Conservation (phyloP, 768 basidiomycete genomes). For the Rhizopogon vesiculosus region DNA sequence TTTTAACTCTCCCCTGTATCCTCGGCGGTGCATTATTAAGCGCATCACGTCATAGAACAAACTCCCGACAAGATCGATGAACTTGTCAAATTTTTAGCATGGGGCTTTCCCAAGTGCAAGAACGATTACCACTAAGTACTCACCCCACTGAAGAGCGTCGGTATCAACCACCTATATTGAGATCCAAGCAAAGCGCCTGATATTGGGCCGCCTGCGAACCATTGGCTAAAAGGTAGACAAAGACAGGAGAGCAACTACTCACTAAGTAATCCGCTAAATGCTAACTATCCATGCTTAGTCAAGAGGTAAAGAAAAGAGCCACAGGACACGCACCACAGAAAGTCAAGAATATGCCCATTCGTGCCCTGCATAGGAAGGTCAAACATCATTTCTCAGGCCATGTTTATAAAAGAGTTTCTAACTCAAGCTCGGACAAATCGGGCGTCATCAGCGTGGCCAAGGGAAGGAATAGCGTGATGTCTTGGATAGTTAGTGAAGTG, state of each 20-base stretch:
- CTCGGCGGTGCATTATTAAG: not conserved
- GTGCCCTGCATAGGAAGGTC: slow-evolving; percentile 9
- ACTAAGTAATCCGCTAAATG: slow-evolving; percentile 17
- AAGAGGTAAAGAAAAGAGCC: not conserved
- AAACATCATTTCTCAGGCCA: not conserved
- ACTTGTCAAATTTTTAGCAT: not conserved
- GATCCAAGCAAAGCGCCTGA: not conserved
- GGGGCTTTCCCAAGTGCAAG: not conserved
- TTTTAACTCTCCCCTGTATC: not conserved
- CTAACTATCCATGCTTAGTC: slow-evolving; percentile 5
- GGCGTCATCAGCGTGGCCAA: slow-evolving; percentile 39
- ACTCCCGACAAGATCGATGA: not conserved
- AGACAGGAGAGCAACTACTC: not conserved
- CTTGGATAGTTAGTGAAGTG: slow-evolving; percentile 11
- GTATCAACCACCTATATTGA: not conserved
- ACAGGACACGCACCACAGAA: slow-evolving; percentile 28
- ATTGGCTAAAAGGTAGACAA: slow-evolving; percentile 1
- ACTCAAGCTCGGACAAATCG: slow-evolving; percentile 49
- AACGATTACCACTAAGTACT: not conserved
- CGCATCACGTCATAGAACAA: not conserved
- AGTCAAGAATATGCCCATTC: slow-evolving; percentile 47
- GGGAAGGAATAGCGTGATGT: slow-evolving; percentile 37
- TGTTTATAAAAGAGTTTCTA: slow-evolving; percentile 2
- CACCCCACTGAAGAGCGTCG: not conserved
- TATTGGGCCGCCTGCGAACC: not conserved